Percentiles rank a stretch among this genome's conserved stretches.
Evolutionary conservation across 371 early-diverging fungal species (phyloP).

Genomic region (Mortierella sp.): DNA sequence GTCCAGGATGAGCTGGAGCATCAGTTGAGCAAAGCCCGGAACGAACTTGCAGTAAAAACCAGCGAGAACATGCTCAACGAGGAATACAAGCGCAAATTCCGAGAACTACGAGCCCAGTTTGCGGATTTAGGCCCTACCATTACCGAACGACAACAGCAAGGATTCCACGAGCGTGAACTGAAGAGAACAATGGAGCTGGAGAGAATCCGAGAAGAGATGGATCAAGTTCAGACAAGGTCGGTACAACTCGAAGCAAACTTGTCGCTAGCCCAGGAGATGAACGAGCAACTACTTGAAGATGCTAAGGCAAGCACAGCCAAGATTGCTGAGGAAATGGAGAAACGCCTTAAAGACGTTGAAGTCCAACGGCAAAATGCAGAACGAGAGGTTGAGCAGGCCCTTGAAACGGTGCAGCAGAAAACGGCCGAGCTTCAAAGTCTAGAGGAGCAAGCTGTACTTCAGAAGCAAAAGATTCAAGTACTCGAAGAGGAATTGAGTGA

Average conservation of each 20-base stretch:
- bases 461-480: conserved; percentile 42
- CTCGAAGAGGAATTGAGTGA: conserved; percentile 47
- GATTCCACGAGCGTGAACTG: conserved; percentile 51
- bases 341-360: conserved; percentile 46
- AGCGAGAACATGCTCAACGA: conserved; percentile 37
- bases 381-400: conserved; percentile 38
- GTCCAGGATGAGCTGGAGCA: conserved; percentile 50
- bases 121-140: conserved; percentile 39
- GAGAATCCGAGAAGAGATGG: conserved; percentile 34
- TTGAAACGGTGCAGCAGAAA: conserved; percentile 45
- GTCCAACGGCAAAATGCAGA: conserved; percentile 44
- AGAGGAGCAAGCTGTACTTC: conserved; percentile 36
- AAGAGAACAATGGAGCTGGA: conserved; percentile 50
- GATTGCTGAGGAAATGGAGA: conserved; percentile 56
- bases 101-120: conserved; percentile 47
- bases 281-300: conserved; percentile 42
- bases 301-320: conserved; percentile 39
- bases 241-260: conserved; percentile 45
- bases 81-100: conserved; percentile 50
- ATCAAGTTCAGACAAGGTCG: conserved; percentile 15
- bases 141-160: conserved; percentile 45
- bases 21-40: conserved; percentile 34
- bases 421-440: conserved; percentile 37
- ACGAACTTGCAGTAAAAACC: conserved; percentile 38
- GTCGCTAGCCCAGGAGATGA: conserved; percentile 48